Percentiles rank a stretch among this genome's conserved stretches.
These are phyloP conservation scores for Chalara sp. DNA, from an alignment of 2,329 filamentous ascomycete genomes.

Conservation along the genomic window DNA sequence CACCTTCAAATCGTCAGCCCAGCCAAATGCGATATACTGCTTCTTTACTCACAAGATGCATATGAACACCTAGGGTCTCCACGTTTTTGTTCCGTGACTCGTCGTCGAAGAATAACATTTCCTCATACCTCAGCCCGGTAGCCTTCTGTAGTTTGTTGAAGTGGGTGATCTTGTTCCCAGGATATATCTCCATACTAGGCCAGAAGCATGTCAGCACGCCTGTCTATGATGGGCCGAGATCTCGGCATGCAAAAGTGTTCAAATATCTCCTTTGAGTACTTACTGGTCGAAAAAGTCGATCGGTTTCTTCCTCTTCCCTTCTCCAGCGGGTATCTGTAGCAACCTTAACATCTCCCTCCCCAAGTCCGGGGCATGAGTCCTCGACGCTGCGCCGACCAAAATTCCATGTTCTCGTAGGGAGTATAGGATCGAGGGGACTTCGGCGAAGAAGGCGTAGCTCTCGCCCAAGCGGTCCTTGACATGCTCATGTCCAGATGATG, in stretches of 20 bases:
- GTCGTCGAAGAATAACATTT: constrained; percentile 96
- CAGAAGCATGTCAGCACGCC: not conserved
- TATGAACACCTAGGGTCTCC: constrained; percentile 55
- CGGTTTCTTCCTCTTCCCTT: constrained; percentile 32
- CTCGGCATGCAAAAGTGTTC: not conserved
- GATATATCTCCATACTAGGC: constrained; percentile 56
- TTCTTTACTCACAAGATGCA: constrained; percentile 57
- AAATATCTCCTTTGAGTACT: not conserved
- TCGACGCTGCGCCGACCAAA: constrained; percentile 66
- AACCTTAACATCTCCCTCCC: constrained; percentile 75
- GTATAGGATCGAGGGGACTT: constrained; percentile 61
- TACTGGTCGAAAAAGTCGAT: constrained; percentile 53
- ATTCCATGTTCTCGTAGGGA: constrained; percentile 39
- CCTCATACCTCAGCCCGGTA: constrained; percentile 65
- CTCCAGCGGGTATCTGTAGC: constrained; percentile 46
- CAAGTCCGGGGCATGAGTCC: constrained; percentile 73
- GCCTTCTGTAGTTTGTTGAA: constrained; percentile 67
- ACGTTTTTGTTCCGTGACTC: constrained; percentile 83
- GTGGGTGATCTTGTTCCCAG: constrained; percentile 77
- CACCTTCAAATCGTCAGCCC: not conserved
- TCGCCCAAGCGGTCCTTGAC: constrained; percentile 54
- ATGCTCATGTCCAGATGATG: constrained; percentile 35
- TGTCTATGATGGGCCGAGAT: not conserved
- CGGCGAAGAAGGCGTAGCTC: constrained; percentile 62
- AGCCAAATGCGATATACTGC: not conserved